phyloP scores from a whole-genome alignment of 441 rosid genomes.

The Kokia cookei region DNA sequence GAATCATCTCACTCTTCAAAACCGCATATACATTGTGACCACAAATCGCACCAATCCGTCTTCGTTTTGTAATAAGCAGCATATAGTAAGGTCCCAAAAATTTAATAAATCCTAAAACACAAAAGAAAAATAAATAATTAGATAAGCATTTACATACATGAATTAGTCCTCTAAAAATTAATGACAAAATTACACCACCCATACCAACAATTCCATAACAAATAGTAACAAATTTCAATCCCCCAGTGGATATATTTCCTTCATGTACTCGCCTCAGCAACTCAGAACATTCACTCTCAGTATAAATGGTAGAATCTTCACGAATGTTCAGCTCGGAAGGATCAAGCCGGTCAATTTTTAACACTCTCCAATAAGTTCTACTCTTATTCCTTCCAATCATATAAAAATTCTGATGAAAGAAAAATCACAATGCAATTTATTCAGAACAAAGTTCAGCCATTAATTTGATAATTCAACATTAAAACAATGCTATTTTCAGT shows the following conservation, averaged over 20 bases:
- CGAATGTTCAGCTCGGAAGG: constrained; percentile 64
- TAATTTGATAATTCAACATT: background rate
- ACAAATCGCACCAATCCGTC: constrained; percentile 80
- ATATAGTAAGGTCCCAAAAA: constrained; percentile 96
- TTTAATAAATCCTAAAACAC: constrained; percentile 67
- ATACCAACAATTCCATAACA: constrained; percentile 94
- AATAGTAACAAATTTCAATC: constrained; percentile 70
- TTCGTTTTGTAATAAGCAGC: constrained; percentile 82
- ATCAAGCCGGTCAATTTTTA: constrained; percentile 76
- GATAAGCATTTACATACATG: background rate
- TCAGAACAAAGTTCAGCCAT: background rate
- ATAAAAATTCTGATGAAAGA: constrained; percentile 63
- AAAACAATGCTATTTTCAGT: background rate
- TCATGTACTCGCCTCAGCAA: constrained; percentile 76
- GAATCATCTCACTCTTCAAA: constrained; percentile 76
- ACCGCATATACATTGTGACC: constrained; percentile 86
- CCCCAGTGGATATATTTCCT: constrained; percentile 86
- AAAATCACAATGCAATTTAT: constrained; percentile 8
- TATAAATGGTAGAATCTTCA: constrained; percentile 75
- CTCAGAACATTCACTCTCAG: constrained; percentile 68
- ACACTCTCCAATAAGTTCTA: constrained; percentile 78
- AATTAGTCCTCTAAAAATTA: background rate
- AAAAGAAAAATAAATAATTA: background rate
- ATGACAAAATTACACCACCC: constrained; percentile 15
- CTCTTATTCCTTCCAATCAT: constrained; percentile 90